Evolutionary conservation across 805 yeast genomes (phyloP).

Genomic region (Candida anglica): DNA sequence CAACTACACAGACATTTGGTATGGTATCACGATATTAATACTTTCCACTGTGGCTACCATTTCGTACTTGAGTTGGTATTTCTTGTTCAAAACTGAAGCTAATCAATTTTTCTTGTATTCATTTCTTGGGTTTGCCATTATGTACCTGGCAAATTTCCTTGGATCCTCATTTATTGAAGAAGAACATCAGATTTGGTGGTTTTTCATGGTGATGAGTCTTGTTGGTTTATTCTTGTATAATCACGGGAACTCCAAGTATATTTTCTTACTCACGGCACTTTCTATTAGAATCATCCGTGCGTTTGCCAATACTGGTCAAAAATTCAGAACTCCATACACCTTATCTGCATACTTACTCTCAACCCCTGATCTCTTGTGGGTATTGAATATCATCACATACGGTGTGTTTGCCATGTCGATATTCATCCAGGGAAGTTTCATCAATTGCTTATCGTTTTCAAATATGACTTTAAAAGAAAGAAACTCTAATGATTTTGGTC

Average conservation of each 20-base stretch:
- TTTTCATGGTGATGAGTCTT: slow-evolving; percentile 17
- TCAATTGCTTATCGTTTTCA: slow-evolving; percentile 14
- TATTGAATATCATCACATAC: slow-evolving; percentile 39
- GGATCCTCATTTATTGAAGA: slow-evolving; percentile 81
- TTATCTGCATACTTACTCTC: slow-evolving; percentile 40
- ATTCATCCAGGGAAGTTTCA: slow-evolving; percentile 21
- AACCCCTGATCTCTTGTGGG: slow-evolving; percentile 42
- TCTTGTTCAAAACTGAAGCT: slow-evolving; percentile 8
- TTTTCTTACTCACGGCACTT: slow-evolving; percentile 5
- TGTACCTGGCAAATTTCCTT: slow-evolving; percentile 69
- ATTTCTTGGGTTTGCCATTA: slow-evolving; percentile 37
- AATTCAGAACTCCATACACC: slow-evolving; percentile 42
- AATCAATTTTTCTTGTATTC: slow-evolving; percentile 13
- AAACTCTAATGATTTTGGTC: slow-evolving; percentile 15
- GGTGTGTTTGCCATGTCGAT: slow-evolving; percentile 14
- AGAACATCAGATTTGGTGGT: slow-evolving; percentile 97
- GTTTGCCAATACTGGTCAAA: slow-evolving; percentile 92
- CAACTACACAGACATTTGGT: slow-evolving; percentile 45
- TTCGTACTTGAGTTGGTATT: slow-evolving; percentile 13
- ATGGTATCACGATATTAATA: slow-evolving; percentile 24
- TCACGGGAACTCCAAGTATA: too few species aligned
- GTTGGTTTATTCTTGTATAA: neutral
- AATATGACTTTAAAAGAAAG: slow-evolving; percentile 3
- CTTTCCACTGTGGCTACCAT: slow-evolving; percentile 23
- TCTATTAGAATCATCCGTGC: slow-evolving; percentile 57